Conservation (phyloP, 805 yeast genomes). For the Cyberlindnera mrakii region DNA sequence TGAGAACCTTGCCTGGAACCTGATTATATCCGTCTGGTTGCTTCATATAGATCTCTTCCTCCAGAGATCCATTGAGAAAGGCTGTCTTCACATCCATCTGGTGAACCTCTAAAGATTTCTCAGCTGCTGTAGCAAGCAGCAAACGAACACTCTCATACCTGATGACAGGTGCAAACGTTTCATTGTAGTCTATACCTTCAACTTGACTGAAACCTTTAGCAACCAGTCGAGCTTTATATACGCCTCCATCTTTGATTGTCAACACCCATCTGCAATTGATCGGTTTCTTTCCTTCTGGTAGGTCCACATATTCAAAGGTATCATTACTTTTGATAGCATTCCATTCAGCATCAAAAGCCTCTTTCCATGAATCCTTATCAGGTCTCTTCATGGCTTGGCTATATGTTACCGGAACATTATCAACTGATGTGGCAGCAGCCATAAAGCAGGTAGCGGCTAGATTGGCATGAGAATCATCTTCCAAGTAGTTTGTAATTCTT, state of each 20-base stretch:
- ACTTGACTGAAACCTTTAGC: constrained; percentile 22
- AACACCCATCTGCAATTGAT: constrained; percentile 3
- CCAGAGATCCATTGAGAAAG: too few species aligned
- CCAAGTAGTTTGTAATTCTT: too few species aligned
- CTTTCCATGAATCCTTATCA: not conserved
- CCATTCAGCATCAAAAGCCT: constrained; percentile 1
- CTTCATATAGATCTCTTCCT: too few species aligned
- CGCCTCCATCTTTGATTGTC: not conserved
- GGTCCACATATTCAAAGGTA: constrained; percentile 3
- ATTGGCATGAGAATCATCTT: too few species aligned
- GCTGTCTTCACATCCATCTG: constrained; percentile 1
- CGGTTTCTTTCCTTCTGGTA: constrained; percentile 1
- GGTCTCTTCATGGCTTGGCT: not conserved
- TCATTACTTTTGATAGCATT: not conserved
- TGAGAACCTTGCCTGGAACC: too few species aligned
- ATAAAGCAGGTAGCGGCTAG: too few species aligned
- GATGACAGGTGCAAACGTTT: constrained; percentile 25
- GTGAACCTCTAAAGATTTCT: not conserved
- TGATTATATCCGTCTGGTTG: too few species aligned
- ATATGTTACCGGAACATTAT: too few species aligned
- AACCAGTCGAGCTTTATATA: constrained; percentile 21
- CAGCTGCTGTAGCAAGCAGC: not conserved
- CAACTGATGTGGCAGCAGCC: too few species aligned
- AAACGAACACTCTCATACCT: constrained; percentile 16
- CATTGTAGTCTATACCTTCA: constrained; percentile 22